Evolutionary conservation across 2,329 filamentous ascomycete genomes (phyloP).

Genomic region (Colletotrichum melonis): DNA sequence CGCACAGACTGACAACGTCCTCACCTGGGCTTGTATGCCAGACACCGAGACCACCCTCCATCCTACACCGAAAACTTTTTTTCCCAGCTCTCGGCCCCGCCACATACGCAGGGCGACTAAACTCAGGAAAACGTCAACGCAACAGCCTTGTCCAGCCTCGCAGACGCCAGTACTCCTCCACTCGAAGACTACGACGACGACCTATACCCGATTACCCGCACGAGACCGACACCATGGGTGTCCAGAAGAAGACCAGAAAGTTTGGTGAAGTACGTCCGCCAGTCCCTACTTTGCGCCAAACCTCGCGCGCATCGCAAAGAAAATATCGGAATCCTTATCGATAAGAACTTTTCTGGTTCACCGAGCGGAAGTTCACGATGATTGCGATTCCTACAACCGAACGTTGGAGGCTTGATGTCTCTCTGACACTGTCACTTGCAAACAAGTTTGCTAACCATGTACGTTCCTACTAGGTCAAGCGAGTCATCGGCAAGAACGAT

Average conservation of each 20-base stretch:
- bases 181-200: not conserved
- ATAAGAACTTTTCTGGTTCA: conserved; percentile 15
- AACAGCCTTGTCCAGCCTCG: conserved; percentile 30
- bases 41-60: not conserved
- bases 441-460: conserved; percentile 18
- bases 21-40: not conserved
- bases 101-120: not conserved
- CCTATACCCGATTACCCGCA: not conserved
- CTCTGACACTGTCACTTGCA: not conserved
- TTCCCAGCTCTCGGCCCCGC: conserved; percentile 4
- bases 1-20: conserved; percentile 2
- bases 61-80: conserved; percentile 33
- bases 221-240: conserved; percentile 72
- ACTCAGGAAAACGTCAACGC: not conserved
- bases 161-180: conserved; percentile 1
- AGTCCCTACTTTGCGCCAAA: conserved; percentile 37
- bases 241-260: conserved; percentile 91
- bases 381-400: conserved; percentile 37
- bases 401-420: not conserved
- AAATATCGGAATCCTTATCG: conserved; percentile 19
- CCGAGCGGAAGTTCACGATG: conserved; percentile 36
- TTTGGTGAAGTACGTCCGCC: conserved; percentile 72
- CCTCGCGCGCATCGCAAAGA: not conserved
- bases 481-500: conserved; percentile 85
- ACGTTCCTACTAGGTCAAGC: conserved; percentile 69